Percentiles rank a stretch among this genome's conserved stretches.
phyloP scores from a whole-genome alignment of 805 yeast genomes.

The Suhomyces canberraensis region DNA sequence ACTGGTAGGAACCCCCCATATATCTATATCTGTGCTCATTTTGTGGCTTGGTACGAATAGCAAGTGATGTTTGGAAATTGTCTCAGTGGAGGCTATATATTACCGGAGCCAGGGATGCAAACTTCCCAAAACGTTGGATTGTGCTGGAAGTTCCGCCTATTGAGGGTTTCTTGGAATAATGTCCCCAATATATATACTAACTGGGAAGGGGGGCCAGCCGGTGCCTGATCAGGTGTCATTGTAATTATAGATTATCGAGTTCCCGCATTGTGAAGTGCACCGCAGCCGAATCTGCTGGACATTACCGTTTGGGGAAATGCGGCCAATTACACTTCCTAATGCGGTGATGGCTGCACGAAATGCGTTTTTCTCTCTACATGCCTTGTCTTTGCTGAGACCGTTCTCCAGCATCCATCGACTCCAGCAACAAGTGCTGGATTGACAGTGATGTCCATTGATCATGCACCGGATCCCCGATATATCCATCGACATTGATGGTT shows the following conservation, averaged over 20 bases:
- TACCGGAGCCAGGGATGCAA: background rate
- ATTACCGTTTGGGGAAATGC: background rate
- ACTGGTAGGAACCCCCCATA: background rate
- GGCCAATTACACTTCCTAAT: background rate
- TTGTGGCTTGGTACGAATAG: background rate
- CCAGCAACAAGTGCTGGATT: too few species aligned
- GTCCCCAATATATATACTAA: conserved; percentile 1
- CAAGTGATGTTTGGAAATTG: background rate
- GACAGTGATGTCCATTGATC: too few species aligned
- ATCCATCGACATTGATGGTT: too few species aligned
- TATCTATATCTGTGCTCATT: background rate
- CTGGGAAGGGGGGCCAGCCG: conserved; percentile 1
- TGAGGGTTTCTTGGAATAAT: background rate
- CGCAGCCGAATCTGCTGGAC: conserved; percentile 1
- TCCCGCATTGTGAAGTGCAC: background rate
- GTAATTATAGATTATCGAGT: background rate
- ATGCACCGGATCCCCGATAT: too few species aligned
- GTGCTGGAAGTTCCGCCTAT: background rate
- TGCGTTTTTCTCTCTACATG: too few species aligned
- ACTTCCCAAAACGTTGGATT: background rate
- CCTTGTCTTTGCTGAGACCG: too few species aligned
- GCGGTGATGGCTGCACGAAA: too few species aligned
- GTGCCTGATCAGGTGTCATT: background rate
- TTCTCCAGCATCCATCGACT: too few species aligned
- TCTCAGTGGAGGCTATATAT: background rate